Evolutionary conservation across 768 basidiomycete species (phyloP), one percentile per base, ranked within the genome.

Genomic region (Amanita pallidorosea): DNA sequence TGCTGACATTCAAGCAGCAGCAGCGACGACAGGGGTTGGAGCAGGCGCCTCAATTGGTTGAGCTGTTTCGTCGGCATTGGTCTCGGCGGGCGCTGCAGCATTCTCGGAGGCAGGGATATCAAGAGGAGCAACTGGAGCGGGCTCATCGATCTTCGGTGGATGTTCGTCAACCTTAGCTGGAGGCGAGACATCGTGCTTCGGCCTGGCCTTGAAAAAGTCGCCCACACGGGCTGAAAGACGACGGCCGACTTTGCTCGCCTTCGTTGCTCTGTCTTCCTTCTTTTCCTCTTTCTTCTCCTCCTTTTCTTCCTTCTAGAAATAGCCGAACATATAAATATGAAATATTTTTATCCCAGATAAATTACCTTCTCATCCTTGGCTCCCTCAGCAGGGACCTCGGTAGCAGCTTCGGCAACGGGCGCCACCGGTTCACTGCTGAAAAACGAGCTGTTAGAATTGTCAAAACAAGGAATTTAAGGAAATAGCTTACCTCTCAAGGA

Each of bases 101-200:
- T 70, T 60, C 57, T 77, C 77, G 18, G 74, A 67, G 17, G 81
- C 83, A 34, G 87, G 83, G 65, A 86, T 77, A 71, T 90, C 88
- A 56, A 94, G 73, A 53, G 91, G 90, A 49, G 87, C 88, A 55
- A 92, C 79, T 9, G 85, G 85, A 27, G 76, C 60, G 45, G 87
- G 88, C 69, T 88, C 81, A 45, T 90, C 91, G 57, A 93, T 86
- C 74, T 83, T 81, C 57, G 91, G 90, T 35, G 91, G 88, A 65
- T 88, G 75, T 72, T 91, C 88, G 55, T 90, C 85, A 52, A 92
- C 87, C 75, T 90, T 92, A 42, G 88, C 74, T 51, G 89, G 80
- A 5, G 81, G 62, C 9, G 74, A 61, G 33, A 80, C 77, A 61
- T 87, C 83, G 12, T 68, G 57, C 69, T 80, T 87, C 63, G 74